Base-by-base conservation (phyloP, 306 rosid genomes). In the Crataegus laevigata region DNA sequence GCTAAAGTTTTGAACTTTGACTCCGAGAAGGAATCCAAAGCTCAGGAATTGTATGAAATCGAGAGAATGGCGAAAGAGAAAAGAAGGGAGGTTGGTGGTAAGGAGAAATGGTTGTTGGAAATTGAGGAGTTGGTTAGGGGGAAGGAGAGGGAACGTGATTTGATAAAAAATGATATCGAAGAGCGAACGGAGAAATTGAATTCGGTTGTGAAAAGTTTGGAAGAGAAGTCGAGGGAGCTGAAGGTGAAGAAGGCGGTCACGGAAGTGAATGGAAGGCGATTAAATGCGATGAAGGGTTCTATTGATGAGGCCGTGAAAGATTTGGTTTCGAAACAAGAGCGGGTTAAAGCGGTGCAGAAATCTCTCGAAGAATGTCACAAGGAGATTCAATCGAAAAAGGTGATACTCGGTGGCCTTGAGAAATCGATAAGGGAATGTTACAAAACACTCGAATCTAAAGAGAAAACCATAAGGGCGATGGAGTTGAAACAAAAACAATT, bases 71-170 rank as follows among this genome's bases (percentile, higher is more conserved):
- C 17, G 19, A 22, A 17, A n/a, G 26, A 57, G 11, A 36, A 22
- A 50, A 50, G 54, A 50, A 50, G 54, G 17, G 65, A 14, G 28
- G 72, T 65, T 72, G 40, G 28, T 4, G 8, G n/a, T 55, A 40
- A 19, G 8, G 74, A 76, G 68, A 28, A 5, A 11, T 32, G 76
- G 24, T 68, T 58, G 38, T 66, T 54, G 14, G 67, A 40, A 7
- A 17, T 80, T 4, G 72, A 42, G n/a, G 76, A 64, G 22, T 79
- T 74, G 30, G 52, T 84, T 30, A 50, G 26, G 24, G 89, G 66
- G 28, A 88, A 77, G 69, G 84, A 78, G 69, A 77, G 78, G 22
- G 85, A 87, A 24, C 51, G 79, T 15, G 36, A 24, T 50, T 34
- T 17, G 5, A 21, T 87, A 25, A 42, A 36, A 69, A 68, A 12